These are phyloP conservation scores for Mycena vulgaris DNA, from an alignment of 768 basidiomycete species.

Conservation along the genomic window DNA sequence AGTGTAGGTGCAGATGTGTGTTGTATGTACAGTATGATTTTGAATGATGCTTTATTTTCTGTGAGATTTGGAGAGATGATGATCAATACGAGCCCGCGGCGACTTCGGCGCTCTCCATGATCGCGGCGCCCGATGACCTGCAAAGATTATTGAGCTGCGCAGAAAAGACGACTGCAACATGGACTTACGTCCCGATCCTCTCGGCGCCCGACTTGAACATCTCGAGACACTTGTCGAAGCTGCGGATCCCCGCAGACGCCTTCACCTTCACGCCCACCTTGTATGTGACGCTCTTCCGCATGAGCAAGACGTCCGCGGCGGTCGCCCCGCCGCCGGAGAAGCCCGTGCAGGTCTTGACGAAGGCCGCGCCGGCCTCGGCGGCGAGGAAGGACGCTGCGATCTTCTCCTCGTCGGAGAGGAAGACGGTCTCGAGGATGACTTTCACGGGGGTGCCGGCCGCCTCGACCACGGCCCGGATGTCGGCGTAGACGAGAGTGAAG, in stretches of 20 bases:
- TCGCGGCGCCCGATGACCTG: constrained; percentile 48
- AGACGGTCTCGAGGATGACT: constrained; percentile 67
- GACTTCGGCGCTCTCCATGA: constrained; percentile 42
- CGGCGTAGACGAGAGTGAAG: constrained; percentile 55
- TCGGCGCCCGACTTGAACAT: constrained; percentile 67
- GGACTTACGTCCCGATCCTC: constrained; percentile 67
- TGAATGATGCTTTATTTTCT: neutral
- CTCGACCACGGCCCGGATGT: constrained; percentile 57
- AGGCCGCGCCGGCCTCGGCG: constrained; percentile 65
- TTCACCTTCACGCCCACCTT: constrained; percentile 63
- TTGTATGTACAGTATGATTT: neutral
- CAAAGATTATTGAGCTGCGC: neutral
- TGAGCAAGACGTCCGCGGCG: constrained; percentile 59
- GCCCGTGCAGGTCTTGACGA: constrained; percentile 71
- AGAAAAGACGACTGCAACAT: constrained; percentile 3
- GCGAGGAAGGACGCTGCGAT: constrained; percentile 63
- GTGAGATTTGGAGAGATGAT: too few relatives aligned
- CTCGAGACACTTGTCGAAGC: constrained; percentile 61
- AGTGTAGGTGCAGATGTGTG: neutral
- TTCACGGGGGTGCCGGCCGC: constrained; percentile 59
- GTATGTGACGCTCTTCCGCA: constrained; percentile 58
- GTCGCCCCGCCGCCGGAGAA: constrained; percentile 65
- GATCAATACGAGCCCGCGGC: constrained; percentile 35
- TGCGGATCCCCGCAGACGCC: constrained; percentile 67
- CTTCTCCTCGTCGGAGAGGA: constrained; percentile 62